phyloP scores from a whole-genome alignment of 2,329 filamentous ascomycete genomes.

The Aureobasidium zeae region DNA sequence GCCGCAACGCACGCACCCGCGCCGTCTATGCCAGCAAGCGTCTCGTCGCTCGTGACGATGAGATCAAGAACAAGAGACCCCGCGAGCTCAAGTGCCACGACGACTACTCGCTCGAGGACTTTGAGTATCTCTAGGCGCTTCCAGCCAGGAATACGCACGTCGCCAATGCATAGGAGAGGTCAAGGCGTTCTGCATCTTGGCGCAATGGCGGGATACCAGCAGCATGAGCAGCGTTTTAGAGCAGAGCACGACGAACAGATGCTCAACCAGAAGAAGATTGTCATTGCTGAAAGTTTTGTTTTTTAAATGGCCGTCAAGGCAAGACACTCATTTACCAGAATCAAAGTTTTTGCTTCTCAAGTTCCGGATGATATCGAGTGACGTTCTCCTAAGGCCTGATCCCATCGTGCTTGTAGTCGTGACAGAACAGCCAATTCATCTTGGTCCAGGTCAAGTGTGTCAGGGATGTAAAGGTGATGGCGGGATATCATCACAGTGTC shows the following conservation, averaged over 20 bases:
- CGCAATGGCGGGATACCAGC: too few species aligned
- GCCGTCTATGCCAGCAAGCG: neutral
- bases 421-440: slow-evolving; percentile 6
- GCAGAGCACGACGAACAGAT: too few species aligned
- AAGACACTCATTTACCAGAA: too few species aligned
- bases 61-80: neutral
- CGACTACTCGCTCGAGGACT: neutral
- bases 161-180: too few species aligned
- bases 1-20: too few species aligned
- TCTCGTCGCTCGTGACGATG: neutral
- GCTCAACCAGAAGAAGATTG: too few species aligned
- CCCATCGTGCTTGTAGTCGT: slow-evolving; percentile 4
- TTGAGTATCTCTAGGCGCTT: neutral
- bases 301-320: too few species aligned
- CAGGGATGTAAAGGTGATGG: slow-evolving; percentile 12
- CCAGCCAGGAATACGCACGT: too few species aligned
- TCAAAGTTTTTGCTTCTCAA: too few species aligned
- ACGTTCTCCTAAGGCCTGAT: slow-evolving; percentile 5
- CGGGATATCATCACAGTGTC: slow-evolving; percentile 9
- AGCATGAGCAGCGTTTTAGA: too few species aligned
- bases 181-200: neutral
- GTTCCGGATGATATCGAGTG: slow-evolving; percentile 1
- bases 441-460: slow-evolving; percentile 3
- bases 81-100: neutral
- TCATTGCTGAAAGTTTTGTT: too few species aligned